Evolutionary conservation across 257 asterid genomes (phyloP).

Genomic region (Marsdenia floribunda): DNA sequence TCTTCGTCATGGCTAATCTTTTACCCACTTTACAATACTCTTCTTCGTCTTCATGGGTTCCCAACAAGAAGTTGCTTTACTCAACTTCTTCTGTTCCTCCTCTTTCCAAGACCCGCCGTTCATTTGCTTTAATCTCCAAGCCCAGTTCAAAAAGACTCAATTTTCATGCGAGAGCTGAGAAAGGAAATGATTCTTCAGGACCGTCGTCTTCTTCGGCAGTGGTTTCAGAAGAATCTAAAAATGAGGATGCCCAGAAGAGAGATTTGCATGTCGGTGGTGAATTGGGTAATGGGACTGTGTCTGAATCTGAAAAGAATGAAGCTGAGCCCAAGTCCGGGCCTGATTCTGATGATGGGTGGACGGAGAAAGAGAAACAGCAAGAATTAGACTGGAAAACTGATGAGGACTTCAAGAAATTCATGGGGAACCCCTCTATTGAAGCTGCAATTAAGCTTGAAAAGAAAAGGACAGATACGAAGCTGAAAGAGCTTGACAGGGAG

Average conservation of each 20-base stretch:
- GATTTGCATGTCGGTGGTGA: slow-evolving; percentile 25
- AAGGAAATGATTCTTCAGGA: slow-evolving; percentile 39
- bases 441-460: slow-evolving; percentile 97
- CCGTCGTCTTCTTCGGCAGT: slow-evolving; percentile 39
- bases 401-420: slow-evolving; percentile 82
- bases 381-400: slow-evolving; percentile 90
- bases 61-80: slow-evolving; percentile 18
- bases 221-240: slow-evolving; percentile 43
- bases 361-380: slow-evolving; percentile 53
- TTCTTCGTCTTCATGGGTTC: slow-evolving; percentile 29
- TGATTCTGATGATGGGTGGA: slow-evolving; percentile 20
- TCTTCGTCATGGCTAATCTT: slow-evolving; percentile 41
- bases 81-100: slow-evolving; percentile 13
- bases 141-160: slow-evolving; percentile 34
- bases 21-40: slow-evolving; percentile 34
- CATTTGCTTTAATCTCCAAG: slow-evolving; percentile 15
- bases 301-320: background rate
- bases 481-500: slow-evolving; percentile 67
- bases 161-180: slow-evolving; percentile 47
- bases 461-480: slow-evolving; percentile 81
- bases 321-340: slow-evolving; percentile 13
- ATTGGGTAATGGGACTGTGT: slow-evolving; percentile 14
- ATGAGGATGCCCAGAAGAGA: slow-evolving; percentile 24
- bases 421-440: slow-evolving; percentile 97
- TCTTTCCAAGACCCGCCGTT: slow-evolving; percentile 21